These are phyloP conservation scores for Berberis vulgaris DNA, from an alignment of 164 flowering plant species.

Conservation along the genomic window DNA sequence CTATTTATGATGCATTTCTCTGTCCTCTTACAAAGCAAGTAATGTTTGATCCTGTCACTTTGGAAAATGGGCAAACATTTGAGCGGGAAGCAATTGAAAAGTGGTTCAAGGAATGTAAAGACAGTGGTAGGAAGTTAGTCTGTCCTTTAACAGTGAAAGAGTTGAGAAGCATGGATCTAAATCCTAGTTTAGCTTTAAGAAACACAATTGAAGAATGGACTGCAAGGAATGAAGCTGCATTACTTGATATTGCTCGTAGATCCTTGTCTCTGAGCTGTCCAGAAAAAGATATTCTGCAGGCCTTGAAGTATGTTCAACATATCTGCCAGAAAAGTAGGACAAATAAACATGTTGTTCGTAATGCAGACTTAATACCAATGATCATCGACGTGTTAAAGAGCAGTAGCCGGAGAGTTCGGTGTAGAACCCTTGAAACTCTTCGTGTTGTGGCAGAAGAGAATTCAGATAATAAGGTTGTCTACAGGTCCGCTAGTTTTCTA, in stretches of 20 bases:
- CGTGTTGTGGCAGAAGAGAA: slow-evolving; percentile 70
- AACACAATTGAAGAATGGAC: slow-evolving; percentile 92
- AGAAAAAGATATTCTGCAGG: slow-evolving; percentile 52
- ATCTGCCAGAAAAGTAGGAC: slow-evolving; percentile 49
- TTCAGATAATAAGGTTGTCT: slow-evolving; percentile 62
- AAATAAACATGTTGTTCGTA: slow-evolving; percentile 53
- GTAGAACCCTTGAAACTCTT: slow-evolving; percentile 79
- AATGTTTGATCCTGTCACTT: slow-evolving; percentile 82
- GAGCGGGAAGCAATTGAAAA: slow-evolving; percentile 90
- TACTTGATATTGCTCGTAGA: slow-evolving; percentile 72
- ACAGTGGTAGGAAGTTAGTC: slow-evolving; percentile 56
- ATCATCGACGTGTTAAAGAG: slow-evolving; percentile 71
- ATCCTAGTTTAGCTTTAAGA: slow-evolving; percentile 79
- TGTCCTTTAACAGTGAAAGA: slow-evolving; percentile 80
- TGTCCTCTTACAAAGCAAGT: slow-evolving; percentile 93
- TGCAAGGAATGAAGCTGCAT: slow-evolving; percentile 78
- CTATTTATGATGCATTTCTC: slow-evolving; percentile 80
- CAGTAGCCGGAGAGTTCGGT: slow-evolving; percentile 56
- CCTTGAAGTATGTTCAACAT: slow-evolving; percentile 55
- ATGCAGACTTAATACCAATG: slow-evolving; percentile 57
- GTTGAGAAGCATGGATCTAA: slow-evolving; percentile 60
- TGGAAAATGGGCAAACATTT: slow-evolving; percentile 88
- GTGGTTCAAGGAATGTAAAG: slow-evolving; percentile 85
- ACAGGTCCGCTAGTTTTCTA: background rate
- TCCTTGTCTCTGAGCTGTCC: slow-evolving; percentile 41